Percentiles rank a stretch among this genome's conserved stretches.
Conservation (phyloP, 257 asterid genomes). For the Oldenlandia corymbosa region DNA sequence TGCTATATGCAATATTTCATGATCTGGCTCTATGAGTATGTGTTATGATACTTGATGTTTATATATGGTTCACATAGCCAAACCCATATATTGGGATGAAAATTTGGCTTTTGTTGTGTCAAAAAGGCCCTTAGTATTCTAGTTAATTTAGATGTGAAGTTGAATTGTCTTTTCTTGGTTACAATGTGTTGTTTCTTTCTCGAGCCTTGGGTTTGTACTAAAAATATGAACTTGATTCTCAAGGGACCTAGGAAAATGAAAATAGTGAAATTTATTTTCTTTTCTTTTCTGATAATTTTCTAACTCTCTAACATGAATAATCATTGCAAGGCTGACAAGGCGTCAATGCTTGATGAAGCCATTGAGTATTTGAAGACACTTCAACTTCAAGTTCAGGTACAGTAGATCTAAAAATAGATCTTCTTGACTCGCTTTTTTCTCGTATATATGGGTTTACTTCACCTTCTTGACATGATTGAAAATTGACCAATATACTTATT, state of each 20-base stretch:
- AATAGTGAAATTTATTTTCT: background rate
- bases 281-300: background rate
- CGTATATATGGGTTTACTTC: background rate
- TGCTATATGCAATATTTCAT: no score
- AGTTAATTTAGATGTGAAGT: background rate
- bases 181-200: background rate
- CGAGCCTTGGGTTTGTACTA: background rate
- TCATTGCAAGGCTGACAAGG: slow-evolving; percentile 78
- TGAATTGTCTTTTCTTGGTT: background rate
- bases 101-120: no score
- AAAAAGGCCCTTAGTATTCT: background rate
- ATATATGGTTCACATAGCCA: no score
- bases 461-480: background rate
- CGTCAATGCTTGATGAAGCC: slow-evolving; percentile 99
- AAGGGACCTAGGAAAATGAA: background rate
- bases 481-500: background rate
- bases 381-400: slow-evolving; percentile 96
- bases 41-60: no score
- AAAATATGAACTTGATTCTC: background rate
- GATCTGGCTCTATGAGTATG: no score
- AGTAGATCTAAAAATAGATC: slow-evolving; percentile 18
- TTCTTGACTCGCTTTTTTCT: slow-evolving; percentile 5
- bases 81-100: no score
- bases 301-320: slow-evolving; percentile 11
- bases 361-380: slow-evolving; percentile 92